A percentile compares a stretch with the other conserved stretches of the same genome.
These are phyloP conservation scores for Halophytophthora batemanensis DNA, from an alignment of 352 stramenopile species.

Conservation along the genomic window DNA sequence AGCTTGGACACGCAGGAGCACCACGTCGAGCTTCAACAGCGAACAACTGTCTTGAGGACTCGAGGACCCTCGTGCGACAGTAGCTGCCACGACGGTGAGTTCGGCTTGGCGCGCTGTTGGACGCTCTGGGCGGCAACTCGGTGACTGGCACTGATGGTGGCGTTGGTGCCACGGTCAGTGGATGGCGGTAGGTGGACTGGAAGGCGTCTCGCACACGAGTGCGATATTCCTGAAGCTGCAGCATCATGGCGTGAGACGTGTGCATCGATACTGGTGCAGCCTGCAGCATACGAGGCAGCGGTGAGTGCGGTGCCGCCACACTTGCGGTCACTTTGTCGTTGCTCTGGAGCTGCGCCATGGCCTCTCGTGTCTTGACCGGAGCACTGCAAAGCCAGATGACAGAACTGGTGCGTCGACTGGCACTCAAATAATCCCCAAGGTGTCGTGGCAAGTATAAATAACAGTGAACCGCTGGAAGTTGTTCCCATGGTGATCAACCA, in stretches of 20 bases:
- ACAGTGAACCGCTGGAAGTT: too few species aligned
- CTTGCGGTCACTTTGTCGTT: too few species aligned
- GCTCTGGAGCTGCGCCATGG: too few species aligned
- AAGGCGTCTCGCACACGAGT: conserved; percentile 40
- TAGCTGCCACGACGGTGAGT: conserved; percentile 22
- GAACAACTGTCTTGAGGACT: conserved; percentile 42
- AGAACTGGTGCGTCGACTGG: too few species aligned
- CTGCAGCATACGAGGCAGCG: conserved; percentile 10
- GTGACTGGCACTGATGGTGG: not conserved
- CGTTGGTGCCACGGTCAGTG: conserved; percentile 18
- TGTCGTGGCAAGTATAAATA: too few species aligned
- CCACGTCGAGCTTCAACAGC: conserved; percentile 1
- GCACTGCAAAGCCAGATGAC: too few species aligned
- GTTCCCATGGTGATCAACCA: too few species aligned
- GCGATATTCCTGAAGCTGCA: conserved; percentile 60
- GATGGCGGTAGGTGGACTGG: conserved; percentile 46
- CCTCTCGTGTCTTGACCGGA: too few species aligned
- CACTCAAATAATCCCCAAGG: too few species aligned
- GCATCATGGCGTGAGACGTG: conserved; percentile 56
- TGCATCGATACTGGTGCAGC: conserved; percentile 19
- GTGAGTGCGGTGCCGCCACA: not conserved
- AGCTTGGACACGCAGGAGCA: not conserved
- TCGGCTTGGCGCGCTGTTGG: conserved; percentile 13
- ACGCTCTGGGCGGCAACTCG: conserved; percentile 1
- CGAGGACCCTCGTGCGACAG: conserved; percentile 37